These are phyloP conservation scores for Apiotrichum gracile DNA, from an alignment of 1,284 basidiomycete species.

Conservation along the genomic window DNA sequence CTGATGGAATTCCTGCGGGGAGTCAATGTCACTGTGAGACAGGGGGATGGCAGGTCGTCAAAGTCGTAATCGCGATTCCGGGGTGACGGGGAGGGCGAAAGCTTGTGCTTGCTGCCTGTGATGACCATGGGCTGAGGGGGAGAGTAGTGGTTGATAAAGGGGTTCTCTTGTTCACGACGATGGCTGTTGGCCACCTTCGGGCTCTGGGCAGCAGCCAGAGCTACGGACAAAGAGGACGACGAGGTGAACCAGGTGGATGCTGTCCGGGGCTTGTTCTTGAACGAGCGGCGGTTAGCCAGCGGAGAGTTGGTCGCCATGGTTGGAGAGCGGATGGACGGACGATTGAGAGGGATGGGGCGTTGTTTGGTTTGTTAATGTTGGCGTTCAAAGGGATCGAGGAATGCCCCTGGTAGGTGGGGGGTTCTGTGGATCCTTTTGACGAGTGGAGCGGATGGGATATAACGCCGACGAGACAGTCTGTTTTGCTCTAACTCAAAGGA, in stretches of 20 bases:
- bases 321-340: too few species aligned
- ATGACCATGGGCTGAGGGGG: constrained; percentile 8
- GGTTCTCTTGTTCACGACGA: not conserved
- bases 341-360: not conserved
- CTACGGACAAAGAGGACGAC: not conserved
- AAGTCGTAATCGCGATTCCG: constrained; percentile 41
- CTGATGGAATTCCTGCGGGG: not conserved
- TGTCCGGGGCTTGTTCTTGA: not conserved
- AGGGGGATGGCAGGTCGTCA: constrained; percentile 42
- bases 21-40: constrained; percentile 10
- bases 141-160: not conserved
- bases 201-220: not conserved
- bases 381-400: not conserved
- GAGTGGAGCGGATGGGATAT: too few species aligned
- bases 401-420: not conserved
- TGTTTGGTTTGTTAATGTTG: not conserved
- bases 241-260: not conserved
- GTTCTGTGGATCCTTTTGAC: too few species aligned
- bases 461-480: too few species aligned
- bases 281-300: not conserved
- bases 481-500: too few species aligned
- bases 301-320: not conserved
- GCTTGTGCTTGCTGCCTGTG: constrained; percentile 35
- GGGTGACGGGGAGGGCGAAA: constrained; percentile 37
- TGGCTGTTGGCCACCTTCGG: not conserved